Base-by-base conservation (phyloP, 192 early-diverging fungal species). In the Obelidium mucronatum region DNA sequence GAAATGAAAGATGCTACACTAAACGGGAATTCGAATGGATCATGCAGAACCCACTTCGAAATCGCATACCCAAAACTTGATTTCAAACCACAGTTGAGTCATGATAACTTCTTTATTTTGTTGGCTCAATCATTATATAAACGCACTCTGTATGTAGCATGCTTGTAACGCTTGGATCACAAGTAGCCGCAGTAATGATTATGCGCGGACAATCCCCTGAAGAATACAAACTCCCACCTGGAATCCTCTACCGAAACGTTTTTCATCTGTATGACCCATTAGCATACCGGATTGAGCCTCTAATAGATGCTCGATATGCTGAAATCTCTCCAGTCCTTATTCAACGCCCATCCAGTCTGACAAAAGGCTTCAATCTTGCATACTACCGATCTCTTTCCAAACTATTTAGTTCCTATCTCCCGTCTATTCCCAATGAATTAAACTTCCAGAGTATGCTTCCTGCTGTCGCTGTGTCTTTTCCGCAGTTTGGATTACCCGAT, bases 261-360 rank as follows among this genome's bases (percentile, higher is more conserved):
- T 87, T 87, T 63, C 73, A 84, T 52, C 64, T 87, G 15, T 85
- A 82, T 66, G 86, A 87, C 62, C 86, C 86, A 3, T 30, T 87
- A 53, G 77, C 79, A 11, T 87, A 87, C 54, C 62, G 86, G 33
- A 61, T 82, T 42, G 86, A 87, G 42, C 86, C 86, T 2, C 71
- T 87, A 8, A 33, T 85, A 40, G 73, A 85, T 55, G 22, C 68
- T 1, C 44, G 77, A 30, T 85, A 84, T 60, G 72, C 74, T 11
- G 80, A 77, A 66, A 79, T 87, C 59, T 76, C 82, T 17, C 86
- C 86, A 3, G 74, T 83, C 28, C 82, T 82, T 24, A 37, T 87
- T 3, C 79, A 82, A 61, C 76, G 82, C 2, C 86, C 86, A 3
- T 79, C 79, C 26, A 40, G 35, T 51, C 15, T 63, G 24, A 67